Evolutionary conservation across 2,329 filamentous ascomycete genomes (phyloP), one percentile per base, ranked within the genome.

Genomic region (Arthroderma sp.): DNA sequence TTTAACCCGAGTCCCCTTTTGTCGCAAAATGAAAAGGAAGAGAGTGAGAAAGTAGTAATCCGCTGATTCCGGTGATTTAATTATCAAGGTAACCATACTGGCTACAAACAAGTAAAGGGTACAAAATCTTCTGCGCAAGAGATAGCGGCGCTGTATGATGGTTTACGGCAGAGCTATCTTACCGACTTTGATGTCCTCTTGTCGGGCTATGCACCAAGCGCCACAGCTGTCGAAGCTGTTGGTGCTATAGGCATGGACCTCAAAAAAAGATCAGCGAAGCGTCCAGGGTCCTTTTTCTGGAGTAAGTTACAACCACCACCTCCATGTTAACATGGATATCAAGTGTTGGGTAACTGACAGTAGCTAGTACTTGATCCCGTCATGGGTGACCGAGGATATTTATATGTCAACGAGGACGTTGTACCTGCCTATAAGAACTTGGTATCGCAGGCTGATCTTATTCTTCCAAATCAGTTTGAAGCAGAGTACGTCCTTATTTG

Each of bases 381-480:
- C 40, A 98, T 98, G 91, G 91, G 91, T 29, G 91, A 98, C 61
- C 87, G 95, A 57, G 91, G 87, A 41, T 78, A 76, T 53, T 72
- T 98, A 8, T 98, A 98, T 59, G 89, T 98, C 5, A 84, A 82
- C 4, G 81, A 89, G 55, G 86, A 94, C 51, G 86, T 94, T 3
- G 84, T 96, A 10, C 88, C 88, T 0, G 87, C 84, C 9, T 98
- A 96, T 64, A 89, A 86, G 65, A 71, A 71, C 27, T 71, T 94
- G 46, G 70, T 96, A 22, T 73, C 73, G 32, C 74, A 89, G 55
- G 89, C 91, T 2, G 91, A 98, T 63, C 64, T 98, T 53, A 93
- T 98, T 45, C 67, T 96, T 10, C 91, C 91, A 3, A 98, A 98
- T 60, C 89, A 96, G 55, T 98, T 95, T 53, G 91, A 98, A 68